phyloP scores from a whole-genome alignment of 2,329 filamentous ascomycete genomes.

The Monilinia vaccinii-corymbosi region DNA sequence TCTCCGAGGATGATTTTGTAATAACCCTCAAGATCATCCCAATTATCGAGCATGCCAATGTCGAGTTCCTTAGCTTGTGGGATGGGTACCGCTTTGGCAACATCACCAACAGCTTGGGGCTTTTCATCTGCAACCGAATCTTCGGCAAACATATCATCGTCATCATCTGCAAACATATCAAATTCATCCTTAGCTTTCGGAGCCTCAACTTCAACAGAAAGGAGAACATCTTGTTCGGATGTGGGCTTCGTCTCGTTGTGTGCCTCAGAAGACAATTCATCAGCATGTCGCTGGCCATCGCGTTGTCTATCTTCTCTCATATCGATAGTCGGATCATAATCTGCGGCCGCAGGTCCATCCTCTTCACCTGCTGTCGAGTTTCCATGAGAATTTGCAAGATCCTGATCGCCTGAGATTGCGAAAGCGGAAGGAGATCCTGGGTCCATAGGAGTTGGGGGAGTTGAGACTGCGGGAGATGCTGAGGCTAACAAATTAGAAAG shows the following conservation, averaged over 20 bases:
- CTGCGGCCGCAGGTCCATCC: slow-evolving; percentile 80
- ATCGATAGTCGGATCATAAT: slow-evolving; percentile 83
- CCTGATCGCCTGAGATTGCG: slow-evolving; percentile 56
- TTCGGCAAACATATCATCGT: slow-evolving; percentile 54
- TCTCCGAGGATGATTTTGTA: slow-evolving; percentile 93
- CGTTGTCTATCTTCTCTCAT: slow-evolving; percentile 76
- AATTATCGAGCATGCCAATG: slow-evolving; percentile 78
- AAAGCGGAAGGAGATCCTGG: slow-evolving; percentile 37
- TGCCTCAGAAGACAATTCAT: slow-evolving; percentile 43
- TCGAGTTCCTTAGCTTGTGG: slow-evolving; percentile 47
- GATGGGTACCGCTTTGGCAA: slow-evolving; percentile 37
- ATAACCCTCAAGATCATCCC: slow-evolving; percentile 90
- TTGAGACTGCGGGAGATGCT: slow-evolving; percentile 29
- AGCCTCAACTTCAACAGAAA: slow-evolving; percentile 32
- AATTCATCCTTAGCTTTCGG: slow-evolving; percentile 53
- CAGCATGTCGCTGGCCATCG: slow-evolving; percentile 54
- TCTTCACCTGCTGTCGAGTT: slow-evolving; percentile 33
- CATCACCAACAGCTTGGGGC: slow-evolving; percentile 32
- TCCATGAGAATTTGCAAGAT: slow-evolving; percentile 54
- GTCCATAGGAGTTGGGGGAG: slow-evolving; percentile 29
- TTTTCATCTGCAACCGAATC: slow-evolving; percentile 35
- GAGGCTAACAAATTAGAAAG: slow-evolving; percentile 13
- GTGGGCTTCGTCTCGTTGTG: slow-evolving; percentile 50
- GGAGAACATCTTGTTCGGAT: slow-evolving; percentile 42
- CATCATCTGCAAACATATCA: slow-evolving; percentile 84